Base-by-base conservation (phyloP, 805 yeast genomes). In the Starmerella tilneyi region DNA sequence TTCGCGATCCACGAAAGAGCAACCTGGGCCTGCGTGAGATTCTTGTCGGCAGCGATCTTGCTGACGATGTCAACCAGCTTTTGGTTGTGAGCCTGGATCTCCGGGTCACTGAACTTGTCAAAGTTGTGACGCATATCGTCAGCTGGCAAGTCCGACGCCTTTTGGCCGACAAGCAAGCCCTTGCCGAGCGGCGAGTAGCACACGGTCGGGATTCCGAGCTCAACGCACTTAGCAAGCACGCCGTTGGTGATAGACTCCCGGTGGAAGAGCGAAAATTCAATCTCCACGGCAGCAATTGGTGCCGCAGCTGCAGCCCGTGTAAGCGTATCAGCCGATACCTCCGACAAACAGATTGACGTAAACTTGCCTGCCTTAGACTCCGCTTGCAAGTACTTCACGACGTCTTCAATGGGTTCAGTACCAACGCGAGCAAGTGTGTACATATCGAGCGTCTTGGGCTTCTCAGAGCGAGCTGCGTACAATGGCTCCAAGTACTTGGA, bases 141-240 rank as follows among this genome's bases (percentile, higher is more conserved):
- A 34, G 66, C 66, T 12, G 78, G 74, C 29, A 81, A 56, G 44
- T 75, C 78, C 0, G 61, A 56, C 17, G 63, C 55, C 5, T 71
- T 62, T 27, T 57, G 50, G 46, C 92, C 94, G 3, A 89, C 78
- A 44, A 86, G 69, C 49, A 79, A 66, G 1, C 95, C 96, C 56
- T 83, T 72, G 9, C 86, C 80, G 45, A 86, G 68, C 24, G 96
- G 96, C 24, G 94, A 81, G 63, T 86, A 86, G 21, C 86, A 83
- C 46, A 84, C 68, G 24, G 84, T 67, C 12, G 92, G 81, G 45
- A 86, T 73, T 13, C 68, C 68, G 27, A 70, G 62, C 49, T 79
- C 75, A 17, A 73, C 70, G 51, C 80, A 75, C 5, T 73, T 70
- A 3, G 70, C 74, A 50, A 79, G 72, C 17, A 81, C 69, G 1